Evolutionary conservation across 345 rosid genomes (phyloP), one percentile per base, ranked within the genome.

Genomic region (Gossypium turneri): DNA sequence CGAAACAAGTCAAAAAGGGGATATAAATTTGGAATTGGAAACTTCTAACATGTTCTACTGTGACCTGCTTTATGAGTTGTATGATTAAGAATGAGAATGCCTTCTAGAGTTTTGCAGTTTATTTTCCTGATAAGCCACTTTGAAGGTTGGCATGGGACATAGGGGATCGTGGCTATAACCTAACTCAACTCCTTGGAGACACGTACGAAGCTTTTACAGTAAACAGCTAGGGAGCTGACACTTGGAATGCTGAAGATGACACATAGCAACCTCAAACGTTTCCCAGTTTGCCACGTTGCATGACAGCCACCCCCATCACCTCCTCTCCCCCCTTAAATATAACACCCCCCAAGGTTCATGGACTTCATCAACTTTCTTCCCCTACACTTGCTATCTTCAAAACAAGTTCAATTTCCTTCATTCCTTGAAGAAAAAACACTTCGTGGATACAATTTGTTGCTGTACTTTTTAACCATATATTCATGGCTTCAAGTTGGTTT

Each of bases 221-320:
- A 3, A 50, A 17, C 17, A 29, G 16, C 57, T 59, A 11, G 1
- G n/a, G 15, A 24, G 64, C n/a, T 64, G 80, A 75, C 83, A 58
- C 80, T 17, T 79, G 79, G 57, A 25, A 10, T 25, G 7, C 10
- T 3, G 1, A 8, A 50, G 2, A 4, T 1, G 66, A 59, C 78
- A 73, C 83, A 2, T 68, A 74, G 65, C 70, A 7, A 11, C 56
- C 12, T 16, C 24, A 17, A 24, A 48, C 41, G 19, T n/a, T 38
- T 34, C 52, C 0, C 2, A 10, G n/a, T 8, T 22, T 47, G 78
- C 75, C 86, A 83, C 73, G 79, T 73, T 11, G 63, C 70, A 8
- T 5, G 67, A 27, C 56, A 44, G 10, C 68, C 65, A 53, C 13
- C 8, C 3, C 45, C 22, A 19, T 48, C 52, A 51, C 70, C 56